phyloP scores from a whole-genome alignment of 1,284 basidiomycete genomes.

The Taiwanofungus camphoratus region DNA sequence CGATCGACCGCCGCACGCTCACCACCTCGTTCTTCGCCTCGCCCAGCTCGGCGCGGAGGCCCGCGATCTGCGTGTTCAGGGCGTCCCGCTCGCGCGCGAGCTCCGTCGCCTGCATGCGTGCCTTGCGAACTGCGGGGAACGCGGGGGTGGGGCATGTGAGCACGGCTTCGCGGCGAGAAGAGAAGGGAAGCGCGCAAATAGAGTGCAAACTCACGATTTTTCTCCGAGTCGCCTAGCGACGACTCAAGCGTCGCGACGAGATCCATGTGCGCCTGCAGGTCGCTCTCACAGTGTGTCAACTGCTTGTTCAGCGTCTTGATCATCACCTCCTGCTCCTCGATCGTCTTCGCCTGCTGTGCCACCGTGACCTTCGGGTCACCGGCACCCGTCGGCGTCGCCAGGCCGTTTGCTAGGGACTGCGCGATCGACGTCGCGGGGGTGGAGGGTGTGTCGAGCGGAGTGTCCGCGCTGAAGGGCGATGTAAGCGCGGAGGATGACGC shows the following conservation, averaged over 20 bases:
- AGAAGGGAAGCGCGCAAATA: conserved; percentile 3
- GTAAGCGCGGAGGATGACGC: conserved; percentile 43
- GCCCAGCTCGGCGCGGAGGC: conserved; percentile 62
- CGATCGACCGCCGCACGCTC: conserved; percentile 70
- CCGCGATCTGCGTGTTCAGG: conserved; percentile 56
- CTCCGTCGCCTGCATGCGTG: conserved; percentile 85
- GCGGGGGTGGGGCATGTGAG: conserved; percentile 2
- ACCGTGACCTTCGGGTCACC: conserved; percentile 53
- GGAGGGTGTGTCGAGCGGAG: conserved; percentile 51
- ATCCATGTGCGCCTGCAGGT: conserved; percentile 89
- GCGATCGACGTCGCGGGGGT: conserved; percentile 52
- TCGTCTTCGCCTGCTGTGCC: conserved; percentile 61
- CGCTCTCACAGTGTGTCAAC: conserved; percentile 83
- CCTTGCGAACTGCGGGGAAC: conserved; percentile 67
- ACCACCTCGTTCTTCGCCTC: conserved; percentile 76
- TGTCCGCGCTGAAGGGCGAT: conserved; percentile 55
- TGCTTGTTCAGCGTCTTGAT: conserved; percentile 92
- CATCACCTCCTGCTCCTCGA: conserved; percentile 83
- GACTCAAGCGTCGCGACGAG: conserved; percentile 79
- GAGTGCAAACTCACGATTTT: conserved; percentile 62
- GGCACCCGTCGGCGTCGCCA: conserved; percentile 25
- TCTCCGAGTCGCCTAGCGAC: conserved; percentile 83
- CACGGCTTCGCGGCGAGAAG: conserved; percentile 17
- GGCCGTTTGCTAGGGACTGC: conserved; percentile 30
- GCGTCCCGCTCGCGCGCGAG: conserved; percentile 79